These are phyloP conservation scores for Wilhelminamyces savonicus DNA, from an alignment of 805 yeast genomes.

Conservation along the genomic window DNA sequence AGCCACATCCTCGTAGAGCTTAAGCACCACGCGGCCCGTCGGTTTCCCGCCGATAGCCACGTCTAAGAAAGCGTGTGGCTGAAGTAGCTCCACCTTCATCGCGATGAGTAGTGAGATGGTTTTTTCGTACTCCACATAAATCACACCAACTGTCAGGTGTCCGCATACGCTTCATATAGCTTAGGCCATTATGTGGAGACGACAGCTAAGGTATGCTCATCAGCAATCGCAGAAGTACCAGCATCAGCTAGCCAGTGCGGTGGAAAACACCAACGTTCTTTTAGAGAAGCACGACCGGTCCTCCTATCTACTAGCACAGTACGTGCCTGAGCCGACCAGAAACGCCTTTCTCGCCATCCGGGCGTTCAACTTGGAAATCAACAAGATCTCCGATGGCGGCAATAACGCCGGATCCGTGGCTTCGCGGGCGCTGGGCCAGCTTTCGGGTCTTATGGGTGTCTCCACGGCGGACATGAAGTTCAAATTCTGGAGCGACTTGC, in stretches of 20 bases:
- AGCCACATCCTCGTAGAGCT: constrained; percentile 44
- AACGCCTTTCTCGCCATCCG: constrained; percentile 59
- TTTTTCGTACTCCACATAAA: not conserved
- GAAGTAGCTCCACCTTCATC: constrained; percentile 27
- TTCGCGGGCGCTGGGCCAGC: constrained; percentile 24
- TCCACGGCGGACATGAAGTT: constrained; percentile 50
- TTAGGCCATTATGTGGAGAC: too few relatives aligned
- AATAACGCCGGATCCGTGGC: constrained; percentile 14
- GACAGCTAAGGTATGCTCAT: too few relatives aligned
- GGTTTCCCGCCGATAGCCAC: constrained; percentile 35
- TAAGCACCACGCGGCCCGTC: constrained; percentile 58
- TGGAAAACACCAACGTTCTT: constrained; percentile 39
- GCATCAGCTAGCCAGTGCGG: constrained; percentile 21
- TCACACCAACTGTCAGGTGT: too few relatives aligned
- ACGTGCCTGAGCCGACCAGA: constrained; percentile 59
- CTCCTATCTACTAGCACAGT: constrained; percentile 58
- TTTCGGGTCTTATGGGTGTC: constrained; percentile 25
- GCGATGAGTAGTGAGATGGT: not conserved
- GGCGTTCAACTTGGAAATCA: constrained; percentile 60
- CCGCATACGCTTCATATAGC: too few relatives aligned
- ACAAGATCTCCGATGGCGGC: constrained; percentile 37
- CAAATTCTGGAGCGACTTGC: constrained; percentile 67
- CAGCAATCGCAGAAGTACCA: too few relatives aligned
- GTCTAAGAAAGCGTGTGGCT: constrained; percentile 43
- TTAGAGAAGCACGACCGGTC: constrained; percentile 52